A percentile compares a stretch with the other conserved stretches of the same genome.
phyloP scores from a whole-genome alignment of 2,329 filamentous ascomycete species.

The Leptographium radiaticola region DNA sequence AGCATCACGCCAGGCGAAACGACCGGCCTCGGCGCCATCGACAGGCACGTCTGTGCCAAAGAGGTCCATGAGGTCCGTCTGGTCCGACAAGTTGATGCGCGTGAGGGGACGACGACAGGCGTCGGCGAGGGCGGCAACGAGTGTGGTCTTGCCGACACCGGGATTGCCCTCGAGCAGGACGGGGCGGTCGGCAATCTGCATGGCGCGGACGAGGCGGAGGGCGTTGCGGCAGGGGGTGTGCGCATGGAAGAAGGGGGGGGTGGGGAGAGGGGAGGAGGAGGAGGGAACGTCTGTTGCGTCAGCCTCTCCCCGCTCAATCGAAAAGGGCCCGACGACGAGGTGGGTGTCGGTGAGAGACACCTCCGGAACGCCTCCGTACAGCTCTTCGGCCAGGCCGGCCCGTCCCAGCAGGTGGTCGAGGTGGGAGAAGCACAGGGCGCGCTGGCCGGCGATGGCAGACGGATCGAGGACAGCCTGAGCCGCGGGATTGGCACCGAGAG shows the following conservation, averaged over 20 bases:
- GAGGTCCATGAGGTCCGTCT: conserved; percentile 93
- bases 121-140: conserved; percentile 73
- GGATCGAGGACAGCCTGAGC: conserved; percentile 65
- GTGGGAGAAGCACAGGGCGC: conserved; percentile 58
- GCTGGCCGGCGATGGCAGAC: conserved; percentile 53
- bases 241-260: conserved; percentile 62
- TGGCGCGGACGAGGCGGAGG: conserved; percentile 77
- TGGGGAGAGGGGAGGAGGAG: conserved; percentile 20
- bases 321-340: conserved; percentile 64
- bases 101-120: conserved; percentile 73
- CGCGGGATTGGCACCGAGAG: conserved; percentile 86
- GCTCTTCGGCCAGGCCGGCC: conserved; percentile 33
- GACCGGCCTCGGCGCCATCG: conserved; percentile 80
- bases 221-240: conserved; percentile 83
- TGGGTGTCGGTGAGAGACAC: conserved; percentile 38
- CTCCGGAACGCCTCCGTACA: conserved; percentile 49
- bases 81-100: conserved; percentile 92
- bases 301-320: conserved; percentile 33
- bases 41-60: conserved; percentile 95
- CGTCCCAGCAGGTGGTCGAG: conserved; percentile 51
- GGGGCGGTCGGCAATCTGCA: conserved; percentile 71
- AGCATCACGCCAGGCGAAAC: conserved; percentile 91
- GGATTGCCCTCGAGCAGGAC: conserved; percentile 92
- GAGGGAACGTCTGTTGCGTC: no score
- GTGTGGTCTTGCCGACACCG: conserved; percentile 94